phyloP scores from a whole-genome alignment of 2,329 filamentous ascomycete genomes.

The Macrophomina pseudophaseolina region DNA sequence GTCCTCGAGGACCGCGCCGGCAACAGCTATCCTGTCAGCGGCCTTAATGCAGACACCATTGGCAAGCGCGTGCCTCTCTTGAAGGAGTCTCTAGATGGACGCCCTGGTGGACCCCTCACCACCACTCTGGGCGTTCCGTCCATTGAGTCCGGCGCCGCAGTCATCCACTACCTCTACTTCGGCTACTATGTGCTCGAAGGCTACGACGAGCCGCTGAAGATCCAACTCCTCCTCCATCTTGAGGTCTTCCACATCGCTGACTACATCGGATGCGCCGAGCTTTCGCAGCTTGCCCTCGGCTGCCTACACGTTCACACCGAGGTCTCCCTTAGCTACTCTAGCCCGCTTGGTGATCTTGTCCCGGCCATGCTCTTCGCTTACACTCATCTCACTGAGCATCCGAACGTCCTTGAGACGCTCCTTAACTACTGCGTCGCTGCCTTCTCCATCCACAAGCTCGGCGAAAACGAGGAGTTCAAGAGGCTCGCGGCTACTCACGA shows the following conservation, averaged over 20 bases:
- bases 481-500: slow-evolving; percentile 42
- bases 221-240: slow-evolving; percentile 46
- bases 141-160: slow-evolving; percentile 38
- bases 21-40: slow-evolving; percentile 33
- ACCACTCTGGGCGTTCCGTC: slow-evolving; percentile 47
- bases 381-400: slow-evolving; percentile 33
- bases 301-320: slow-evolving; percentile 48
- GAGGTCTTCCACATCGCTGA: slow-evolving; percentile 49
- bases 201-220: slow-evolving; percentile 28
- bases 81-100: slow-evolving; percentile 47
- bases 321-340: slow-evolving; percentile 44
- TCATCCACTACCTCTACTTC: slow-evolving; percentile 51
- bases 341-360: slow-evolving; percentile 47
- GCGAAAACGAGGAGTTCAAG: slow-evolving; percentile 43
- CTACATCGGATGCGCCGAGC: slow-evolving; percentile 46
- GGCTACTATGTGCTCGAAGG: slow-evolving; percentile 38
- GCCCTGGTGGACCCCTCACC: slow-evolving; percentile 34
- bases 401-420: slow-evolving; percentile 45
- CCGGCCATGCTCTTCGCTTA: slow-evolving; percentile 47
- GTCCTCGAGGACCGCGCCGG: slow-evolving; percentile 41
- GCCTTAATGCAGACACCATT: slow-evolving; percentile 41
- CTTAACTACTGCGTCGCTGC: slow-evolving; percentile 50
- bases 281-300: slow-evolving; percentile 46
- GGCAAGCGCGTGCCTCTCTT: slow-evolving; percentile 46
- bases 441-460: slow-evolving; percentile 46